These are phyloP conservation scores for Candida nitratophila DNA, from an alignment of 805 yeast genomes.

Conservation along the genomic window DNA sequence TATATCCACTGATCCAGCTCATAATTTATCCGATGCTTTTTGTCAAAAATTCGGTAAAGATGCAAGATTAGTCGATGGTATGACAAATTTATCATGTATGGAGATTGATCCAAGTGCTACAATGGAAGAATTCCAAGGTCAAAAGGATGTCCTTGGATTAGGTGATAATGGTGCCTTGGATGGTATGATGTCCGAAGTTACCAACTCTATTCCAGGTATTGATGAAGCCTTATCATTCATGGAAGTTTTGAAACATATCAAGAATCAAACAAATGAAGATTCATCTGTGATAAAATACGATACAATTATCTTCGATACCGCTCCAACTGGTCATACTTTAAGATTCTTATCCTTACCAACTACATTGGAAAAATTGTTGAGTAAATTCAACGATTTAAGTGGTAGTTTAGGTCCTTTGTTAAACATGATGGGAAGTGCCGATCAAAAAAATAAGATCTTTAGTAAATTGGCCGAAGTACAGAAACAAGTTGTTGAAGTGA, in stretches of 20 bases:
- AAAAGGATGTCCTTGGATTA: conserved; percentile 32
- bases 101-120: conserved; percentile 97
- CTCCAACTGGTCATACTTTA: conserved; percentile 98
- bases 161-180: conserved; percentile 60
- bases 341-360: conserved; percentile 93
- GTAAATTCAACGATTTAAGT: conserved; percentile 80
- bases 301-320: conserved; percentile 96
- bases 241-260: conserved; percentile 96
- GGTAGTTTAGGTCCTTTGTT: conserved; percentile 89
- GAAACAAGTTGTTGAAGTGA: conserved; percentile 76
- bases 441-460: conserved; percentile 61
- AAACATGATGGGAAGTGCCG: conserved; percentile 55
- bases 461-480: conserved; percentile 75
- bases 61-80: conserved; percentile 88
- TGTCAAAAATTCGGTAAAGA: conserved; percentile 98
- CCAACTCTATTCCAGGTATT: conserved; percentile 95
- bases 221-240: conserved; percentile 97
- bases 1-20: conserved; percentile 98
- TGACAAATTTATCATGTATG: conserved; percentile 89
- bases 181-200: conserved; percentile 79
- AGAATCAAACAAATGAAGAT: conserved; percentile 46
- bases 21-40: conserved; percentile 93
- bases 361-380: conserved; percentile 79
- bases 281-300: conserved; percentile 47
- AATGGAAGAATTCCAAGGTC: conserved; percentile 61